These are phyloP conservation scores for Fusarium sp. DNA, from an alignment of 2,329 filamentous ascomycete species.

Conservation along the genomic window DNA sequence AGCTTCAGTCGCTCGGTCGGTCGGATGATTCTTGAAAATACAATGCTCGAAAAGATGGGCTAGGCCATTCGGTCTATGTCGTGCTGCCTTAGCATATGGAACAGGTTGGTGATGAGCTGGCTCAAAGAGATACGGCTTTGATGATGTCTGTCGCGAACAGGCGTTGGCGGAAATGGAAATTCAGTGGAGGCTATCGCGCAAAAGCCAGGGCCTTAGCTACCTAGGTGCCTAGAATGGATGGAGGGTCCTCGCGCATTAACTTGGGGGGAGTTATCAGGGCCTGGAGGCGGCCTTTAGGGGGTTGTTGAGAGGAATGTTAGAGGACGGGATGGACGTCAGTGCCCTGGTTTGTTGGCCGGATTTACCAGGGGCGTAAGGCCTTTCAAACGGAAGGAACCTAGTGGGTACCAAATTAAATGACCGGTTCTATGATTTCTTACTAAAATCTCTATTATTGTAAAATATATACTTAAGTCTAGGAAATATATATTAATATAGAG, in stretches of 20 bases:
- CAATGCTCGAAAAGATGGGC: background rate
- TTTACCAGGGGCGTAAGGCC: conserved; percentile 21
- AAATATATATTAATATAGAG: no score
- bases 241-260: conserved; percentile 8
- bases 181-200: conserved; percentile 44
- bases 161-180: conserved; percentile 41
- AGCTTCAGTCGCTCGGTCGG: conserved; percentile 21
- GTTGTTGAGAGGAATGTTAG: conserved; percentile 13
- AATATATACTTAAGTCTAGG: no score
- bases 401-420: no score
- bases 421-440: no score
- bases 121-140: conserved; percentile 22
- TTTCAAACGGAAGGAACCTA: background rate
- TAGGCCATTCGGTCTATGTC: conserved; percentile 28
- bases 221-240: conserved; percentile 5
- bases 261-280: conserved; percentile 14
- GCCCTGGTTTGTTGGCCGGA: conserved; percentile 9
- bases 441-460: no score
- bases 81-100: conserved; percentile 13
- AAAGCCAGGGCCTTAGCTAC: conserved; percentile 41
- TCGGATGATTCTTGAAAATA: conserved; percentile 9
- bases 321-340: conserved; percentile 21
- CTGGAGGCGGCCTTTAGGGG: conserved; percentile 17
- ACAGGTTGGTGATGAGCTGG: conserved; percentile 17
- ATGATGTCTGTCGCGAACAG: conserved; percentile 41